Evolutionary conservation across 768 basidiomycete species (phyloP).

Genomic region (Boletus rubescentipes): DNA sequence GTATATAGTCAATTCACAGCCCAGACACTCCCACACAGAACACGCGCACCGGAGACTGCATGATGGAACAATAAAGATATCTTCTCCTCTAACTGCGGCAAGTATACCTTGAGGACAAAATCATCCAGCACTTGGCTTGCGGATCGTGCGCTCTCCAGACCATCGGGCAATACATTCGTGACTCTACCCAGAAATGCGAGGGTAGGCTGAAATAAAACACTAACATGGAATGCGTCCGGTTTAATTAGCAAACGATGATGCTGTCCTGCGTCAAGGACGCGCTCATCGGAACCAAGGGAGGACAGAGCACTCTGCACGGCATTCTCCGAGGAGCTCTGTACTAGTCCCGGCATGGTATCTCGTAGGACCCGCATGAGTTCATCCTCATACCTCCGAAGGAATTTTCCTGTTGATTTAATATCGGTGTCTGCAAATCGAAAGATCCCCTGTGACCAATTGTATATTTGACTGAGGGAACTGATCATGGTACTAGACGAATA

Average conservation of each 20-base stretch:
- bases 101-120: constrained; percentile 88
- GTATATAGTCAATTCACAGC: constrained; percentile 5
- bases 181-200: constrained; percentile 78
- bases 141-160: constrained; percentile 60
- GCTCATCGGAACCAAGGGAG: constrained; percentile 69
- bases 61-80: constrained; percentile 85
- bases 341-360: constrained; percentile 92
- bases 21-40: not conserved
- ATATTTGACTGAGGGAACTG: not conserved
- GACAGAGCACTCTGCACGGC: constrained; percentile 58
- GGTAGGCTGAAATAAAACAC: constrained; percentile 92
- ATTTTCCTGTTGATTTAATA: constrained; percentile 61
- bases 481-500: constrained; percentile 25
- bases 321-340: constrained; percentile 65
- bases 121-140: constrained; percentile 82
- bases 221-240: constrained; percentile 94
- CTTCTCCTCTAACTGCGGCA: constrained; percentile 95
- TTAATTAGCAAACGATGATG: constrained; percentile 84
- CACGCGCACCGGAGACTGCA: constrained; percentile 65
- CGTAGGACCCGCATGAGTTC: constrained; percentile 79
- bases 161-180: constrained; percentile 69
- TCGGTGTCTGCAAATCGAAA: constrained; percentile 95
- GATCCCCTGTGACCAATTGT: constrained; percentile 53
- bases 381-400: constrained; percentile 77
- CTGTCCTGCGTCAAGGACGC: constrained; percentile 66